Evolutionary conservation across 2,329 filamentous ascomycete genomes (phyloP), one percentile per base, ranked within the genome.

Genomic region (Apiospora sp.): DNA sequence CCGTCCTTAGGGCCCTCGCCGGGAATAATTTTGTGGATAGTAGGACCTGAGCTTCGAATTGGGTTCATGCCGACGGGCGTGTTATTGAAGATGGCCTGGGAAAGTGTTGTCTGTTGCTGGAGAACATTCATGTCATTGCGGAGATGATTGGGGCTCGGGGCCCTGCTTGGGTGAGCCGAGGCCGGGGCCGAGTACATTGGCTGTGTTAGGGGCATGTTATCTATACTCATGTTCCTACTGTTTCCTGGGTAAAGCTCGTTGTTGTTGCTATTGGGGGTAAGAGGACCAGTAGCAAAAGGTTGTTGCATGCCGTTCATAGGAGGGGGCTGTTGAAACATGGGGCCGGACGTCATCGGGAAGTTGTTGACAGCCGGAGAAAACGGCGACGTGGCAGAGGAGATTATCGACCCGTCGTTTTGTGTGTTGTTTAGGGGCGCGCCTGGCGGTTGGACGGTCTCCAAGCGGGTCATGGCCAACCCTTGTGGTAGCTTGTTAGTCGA

Each of bases 11-110:
- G 93, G 0, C 95, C 95, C 81, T 97, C 93, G 43, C 88, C 89
- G 0, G 95, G 95, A 48, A 96, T 94, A 74, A 98, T 88, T 80
- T 95, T 96, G 80, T 94, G 92, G 30, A 97, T 96, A 24, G 89
- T 88, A 1, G 92, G 89, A 2, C 88, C 85, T 14, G 83, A 80
- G 0, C 76, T 71, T 43, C 87, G 84, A n/a, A 87, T 84, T 61
- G 86, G 85, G 68, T 85, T 85, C 71, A 88, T 83, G 10, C 81
- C 82, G 41, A 90, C 80, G 41, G 89, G 85, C 44, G 89, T 81
- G 27, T 82, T 30, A 12, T 51, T 81, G 81, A 87, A 91, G 3
- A 91, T 51, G 67, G 77, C 76, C 75, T 84, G 79, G 72, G 81
- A 78, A 73, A 86, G 79, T 69, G 84, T 81, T 81, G 84, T 74